Evolutionary conservation across 305 asterid species (phyloP).

Genomic region (Vinca major): DNA sequence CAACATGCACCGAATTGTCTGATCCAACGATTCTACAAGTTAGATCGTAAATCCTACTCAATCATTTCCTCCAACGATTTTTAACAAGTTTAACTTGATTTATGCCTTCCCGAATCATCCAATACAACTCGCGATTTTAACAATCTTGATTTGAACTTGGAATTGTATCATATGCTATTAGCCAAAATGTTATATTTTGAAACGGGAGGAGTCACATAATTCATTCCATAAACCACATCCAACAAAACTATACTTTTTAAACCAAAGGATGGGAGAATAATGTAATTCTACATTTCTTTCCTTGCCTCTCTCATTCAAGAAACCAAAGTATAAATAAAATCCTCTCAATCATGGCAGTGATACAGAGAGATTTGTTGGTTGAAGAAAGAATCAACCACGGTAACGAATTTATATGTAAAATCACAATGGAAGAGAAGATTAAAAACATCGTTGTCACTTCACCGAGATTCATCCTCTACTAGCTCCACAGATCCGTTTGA

Average conservation of each 20-base stretch:
- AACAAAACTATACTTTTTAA: not conserved
- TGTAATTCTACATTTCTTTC: not conserved
- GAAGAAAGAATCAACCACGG: not conserved
- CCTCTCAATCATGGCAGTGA: not conserved
- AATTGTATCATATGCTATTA: too few relatives aligned
- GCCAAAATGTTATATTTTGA: too few relatives aligned
- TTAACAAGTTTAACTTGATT: too few relatives aligned
- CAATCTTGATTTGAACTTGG: too few relatives aligned
- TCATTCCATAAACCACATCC: not conserved
- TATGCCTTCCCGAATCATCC: too few relatives aligned
- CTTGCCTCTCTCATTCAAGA: not conserved
- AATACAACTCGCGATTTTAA: too few relatives aligned
- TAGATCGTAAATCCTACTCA: too few relatives aligned
- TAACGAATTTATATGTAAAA: not conserved
- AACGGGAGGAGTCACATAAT: too few relatives aligned
- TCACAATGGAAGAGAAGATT: not conserved
- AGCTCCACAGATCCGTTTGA: conserved; percentile 4
- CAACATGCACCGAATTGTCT: too few relatives aligned
- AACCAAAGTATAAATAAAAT: not conserved
- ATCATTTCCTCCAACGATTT: too few relatives aligned
- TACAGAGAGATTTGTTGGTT: not conserved
- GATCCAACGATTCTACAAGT: too few relatives aligned
- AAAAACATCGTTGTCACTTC: not conserved
- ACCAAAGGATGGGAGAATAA: not conserved
- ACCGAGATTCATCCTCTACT: conserved; percentile 9